Base-by-base conservation (phyloP, 2,329 filamentous ascomycete species). In the Fusarium sp. region DNA sequence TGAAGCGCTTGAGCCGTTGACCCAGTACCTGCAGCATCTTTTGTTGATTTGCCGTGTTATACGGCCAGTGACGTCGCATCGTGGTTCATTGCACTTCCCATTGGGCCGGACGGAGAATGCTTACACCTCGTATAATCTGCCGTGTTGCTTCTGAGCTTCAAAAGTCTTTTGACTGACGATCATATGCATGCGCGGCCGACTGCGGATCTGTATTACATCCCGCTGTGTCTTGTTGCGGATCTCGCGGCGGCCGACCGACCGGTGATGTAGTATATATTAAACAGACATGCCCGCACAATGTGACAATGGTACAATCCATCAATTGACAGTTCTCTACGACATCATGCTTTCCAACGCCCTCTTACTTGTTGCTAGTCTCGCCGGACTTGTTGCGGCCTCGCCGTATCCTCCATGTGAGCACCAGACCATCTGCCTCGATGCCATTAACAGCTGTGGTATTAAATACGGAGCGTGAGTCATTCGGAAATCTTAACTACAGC, bases 381-480 rank as follows among this genome's bases (percentile, higher is more conserved):
- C 20, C 9, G 69, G 68, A 24, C 47, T 76, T n/a, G 67, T 24
- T 22, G 14, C 35, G 8, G 75, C 70, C 4, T 56, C 50, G 20
- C 68, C 73, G 3, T 42, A 47, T 27, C 37, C 22, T 24, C 20
- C 24, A 35, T 76, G 65, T 34, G 22, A 59, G 42, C 57, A 52
- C 2, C 7, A 47, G 27, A 47, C 27, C 6, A 64, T 81, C 24
- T 82, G 81, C 57, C 40, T 82, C 37, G 74, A 81, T 8, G 77
- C 62, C 29, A 66, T 80, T 9, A 80, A 77, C 54, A 72, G 77
- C 1, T 83, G 81, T 50, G 75, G 76, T 18, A 18, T 70, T 6
- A 40, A 20, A 9, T 82, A 70, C 35, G 80, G 79, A 79, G 76
- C 69, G 81, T 81, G 71, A 73, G 75, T 38, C 1, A 35, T 20